These are phyloP conservation scores for Cylindrodendrum hubeiense DNA, from an alignment of 2,329 filamentous ascomycete genomes.

Conservation along the genomic window DNA sequence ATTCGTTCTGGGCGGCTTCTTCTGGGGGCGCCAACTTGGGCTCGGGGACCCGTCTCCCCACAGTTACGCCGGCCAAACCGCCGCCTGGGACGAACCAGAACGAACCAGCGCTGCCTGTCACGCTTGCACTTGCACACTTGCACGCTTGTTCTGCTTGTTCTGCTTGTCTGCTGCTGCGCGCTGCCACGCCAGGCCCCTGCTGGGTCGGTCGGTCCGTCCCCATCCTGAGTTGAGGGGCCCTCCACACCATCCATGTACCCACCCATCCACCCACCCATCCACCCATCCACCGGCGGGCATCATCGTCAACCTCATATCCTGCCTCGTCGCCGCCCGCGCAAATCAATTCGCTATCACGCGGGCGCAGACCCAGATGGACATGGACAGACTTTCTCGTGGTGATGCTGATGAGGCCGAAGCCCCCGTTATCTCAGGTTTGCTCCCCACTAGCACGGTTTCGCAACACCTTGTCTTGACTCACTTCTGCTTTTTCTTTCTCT, in stretches of 20 bases:
- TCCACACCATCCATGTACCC: slow-evolving; percentile 5
- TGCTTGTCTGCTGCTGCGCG: not conserved
- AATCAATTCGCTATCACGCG: slow-evolving; percentile 15
- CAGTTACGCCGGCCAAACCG: slow-evolving; percentile 71
- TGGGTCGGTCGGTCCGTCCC: slow-evolving; percentile 23
- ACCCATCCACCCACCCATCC: not conserved
- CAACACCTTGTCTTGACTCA: not conserved
- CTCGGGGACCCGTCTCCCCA: slow-evolving; percentile 53
- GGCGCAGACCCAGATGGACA: slow-evolving; percentile 10
- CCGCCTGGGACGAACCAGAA: slow-evolving; percentile 59
- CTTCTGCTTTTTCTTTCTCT: too few species aligned
- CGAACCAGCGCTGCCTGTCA: slow-evolving; percentile 27
- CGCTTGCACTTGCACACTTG: slow-evolving; percentile 11
- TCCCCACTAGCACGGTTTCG: not conserved
- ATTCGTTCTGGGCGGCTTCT: slow-evolving; percentile 17
- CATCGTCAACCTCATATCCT: slow-evolving; percentile 18
- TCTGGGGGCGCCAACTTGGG: slow-evolving; percentile 21
- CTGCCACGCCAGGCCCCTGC: slow-evolving; percentile 11
- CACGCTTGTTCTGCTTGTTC: not conserved
- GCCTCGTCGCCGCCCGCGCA: not conserved
- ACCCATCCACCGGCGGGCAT: slow-evolving; percentile 1
- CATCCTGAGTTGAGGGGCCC: slow-evolving; percentile 10
- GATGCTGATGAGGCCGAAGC: not conserved
- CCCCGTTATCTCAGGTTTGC: not conserved
- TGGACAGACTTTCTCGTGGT: not conserved